Evolutionary conservation across 2,329 filamentous ascomycete genomes (phyloP).

Genomic region (Stagonosporopsis rhizophila): DNA sequence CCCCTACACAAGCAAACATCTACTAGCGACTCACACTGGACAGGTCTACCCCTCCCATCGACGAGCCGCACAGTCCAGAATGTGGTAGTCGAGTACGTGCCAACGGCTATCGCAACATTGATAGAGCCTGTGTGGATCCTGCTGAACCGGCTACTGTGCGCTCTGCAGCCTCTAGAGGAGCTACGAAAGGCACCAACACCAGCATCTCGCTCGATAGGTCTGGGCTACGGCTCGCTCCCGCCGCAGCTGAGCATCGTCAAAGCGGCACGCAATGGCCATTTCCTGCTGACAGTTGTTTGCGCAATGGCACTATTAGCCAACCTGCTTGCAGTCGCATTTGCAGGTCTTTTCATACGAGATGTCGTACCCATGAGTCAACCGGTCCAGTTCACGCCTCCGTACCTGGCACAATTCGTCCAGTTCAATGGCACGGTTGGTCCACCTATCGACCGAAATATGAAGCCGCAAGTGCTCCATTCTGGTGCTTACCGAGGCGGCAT

Average conservation of each 20-base stretch:
- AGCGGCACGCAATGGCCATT: conserved; percentile 55
- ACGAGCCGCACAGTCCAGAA: conserved; percentile 47
- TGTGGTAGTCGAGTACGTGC: conserved; percentile 32
- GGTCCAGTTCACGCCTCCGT: too few relatives aligned
- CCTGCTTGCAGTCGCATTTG: conserved; percentile 60
- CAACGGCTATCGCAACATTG: conserved; percentile 54
- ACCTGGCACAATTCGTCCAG: background rate
- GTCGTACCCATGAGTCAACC: background rate
- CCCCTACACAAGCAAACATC: too few relatives aligned
- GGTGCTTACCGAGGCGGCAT: conserved; percentile 15
- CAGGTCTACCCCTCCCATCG: conserved; percentile 51
- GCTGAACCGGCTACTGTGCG: conserved; percentile 60
- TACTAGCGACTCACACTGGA: too few relatives aligned
- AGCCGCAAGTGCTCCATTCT: background rate
- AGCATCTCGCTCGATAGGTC: conserved; percentile 41
- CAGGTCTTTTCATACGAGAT: conserved; percentile 54
- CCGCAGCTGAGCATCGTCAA: conserved; percentile 60
- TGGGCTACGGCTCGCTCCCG: conserved; percentile 63
- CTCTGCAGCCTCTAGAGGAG: conserved; percentile 63
- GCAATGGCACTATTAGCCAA: conserved; percentile 59
- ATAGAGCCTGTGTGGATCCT: conserved; percentile 66
- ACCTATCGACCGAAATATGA: background rate
- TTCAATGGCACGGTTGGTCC: background rate
- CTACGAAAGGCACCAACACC: conserved; percentile 52
- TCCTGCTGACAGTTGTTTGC: conserved; percentile 58